A percentile compares a stretch with the other conserved stretches of the same genome.
Conservation (phyloP, 352 stramenopile species). For the Phytophthora constricta region DNA sequence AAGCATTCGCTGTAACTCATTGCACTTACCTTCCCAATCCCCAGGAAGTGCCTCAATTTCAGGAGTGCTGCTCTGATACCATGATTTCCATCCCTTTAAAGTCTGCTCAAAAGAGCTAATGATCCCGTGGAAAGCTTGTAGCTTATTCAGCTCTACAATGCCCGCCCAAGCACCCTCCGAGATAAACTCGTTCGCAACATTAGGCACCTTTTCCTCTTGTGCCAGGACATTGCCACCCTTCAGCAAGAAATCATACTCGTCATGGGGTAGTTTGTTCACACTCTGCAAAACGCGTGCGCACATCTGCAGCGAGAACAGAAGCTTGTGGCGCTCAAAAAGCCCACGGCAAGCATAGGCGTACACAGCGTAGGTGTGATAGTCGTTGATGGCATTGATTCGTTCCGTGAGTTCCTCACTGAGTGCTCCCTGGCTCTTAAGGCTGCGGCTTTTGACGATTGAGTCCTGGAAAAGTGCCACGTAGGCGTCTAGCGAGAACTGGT, state of each 20-base stretch:
- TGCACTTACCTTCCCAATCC: slow-evolving; percentile 94
- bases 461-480: slow-evolving; percentile 96
- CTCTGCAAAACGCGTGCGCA: slow-evolving; percentile 93
- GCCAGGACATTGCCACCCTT: slow-evolving; percentile 85
- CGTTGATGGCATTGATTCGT: slow-evolving; percentile 94
- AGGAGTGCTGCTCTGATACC: slow-evolving; percentile 88
- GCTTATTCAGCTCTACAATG: slow-evolving; percentile 93
- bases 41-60: slow-evolving; percentile 91
- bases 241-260: slow-evolving; percentile 96
- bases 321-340: slow-evolving; percentile 96
- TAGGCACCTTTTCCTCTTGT: slow-evolving; percentile 74
- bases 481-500: slow-evolving; percentile 96
- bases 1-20: slow-evolving; percentile 93
- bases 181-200: slow-evolving; percentile 90
- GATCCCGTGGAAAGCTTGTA: slow-evolving; percentile 89
- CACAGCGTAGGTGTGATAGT: slow-evolving; percentile 95
- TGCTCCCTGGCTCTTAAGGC: slow-evolving; percentile 78
- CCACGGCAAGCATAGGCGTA: slow-evolving; percentile 96
- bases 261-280: slow-evolving; percentile 89
- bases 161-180: slow-evolving; percentile 87
- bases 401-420: slow-evolving; percentile 86
- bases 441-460: slow-evolving; percentile 91
- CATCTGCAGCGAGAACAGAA: slow-evolving; percentile 96
- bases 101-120: slow-evolving; percentile 91
- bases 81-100: slow-evolving; percentile 81